phyloP scores from a whole-genome alignment of 2,329 filamentous ascomycete genomes.

The Phialophora expanda region DNA sequence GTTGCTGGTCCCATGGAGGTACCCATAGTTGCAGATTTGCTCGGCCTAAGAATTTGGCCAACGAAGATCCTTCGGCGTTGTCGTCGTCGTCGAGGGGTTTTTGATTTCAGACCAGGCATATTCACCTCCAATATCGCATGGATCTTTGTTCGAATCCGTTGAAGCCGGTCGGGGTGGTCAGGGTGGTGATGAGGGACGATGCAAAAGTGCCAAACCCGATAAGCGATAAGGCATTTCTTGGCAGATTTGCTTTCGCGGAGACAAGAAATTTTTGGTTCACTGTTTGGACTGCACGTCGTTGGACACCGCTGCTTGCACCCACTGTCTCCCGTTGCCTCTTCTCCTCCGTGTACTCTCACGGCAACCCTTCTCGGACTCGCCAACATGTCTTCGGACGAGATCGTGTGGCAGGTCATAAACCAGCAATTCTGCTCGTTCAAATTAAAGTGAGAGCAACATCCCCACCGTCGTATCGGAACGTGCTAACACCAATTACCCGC shows the following conservation, averaged over 20 bases:
- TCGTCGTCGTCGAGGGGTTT: neutral
- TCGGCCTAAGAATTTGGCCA: too few species aligned
- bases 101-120: neutral
- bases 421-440: constrained; percentile 96
- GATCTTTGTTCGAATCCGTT: too few species aligned
- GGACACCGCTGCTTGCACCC: neutral
- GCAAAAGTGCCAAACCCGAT: constrained; percentile 19
- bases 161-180: too few species aligned
- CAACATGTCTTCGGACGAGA: constrained; percentile 87
- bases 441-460: constrained; percentile 70
- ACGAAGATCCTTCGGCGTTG: too few species aligned
- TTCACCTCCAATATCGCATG: too few species aligned
- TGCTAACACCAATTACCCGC: constrained; percentile 16
- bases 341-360: neutral
- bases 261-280: constrained; percentile 18
- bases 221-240: constrained; percentile 25
- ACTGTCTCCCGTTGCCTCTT: neutral
- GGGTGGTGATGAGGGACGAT: too few species aligned
- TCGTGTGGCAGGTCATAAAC: constrained; percentile 96
- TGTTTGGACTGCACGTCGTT: constrained; percentile 2
- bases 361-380: neutral
- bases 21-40: too few species aligned
- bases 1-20: too few species aligned
- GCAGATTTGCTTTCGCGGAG: constrained; percentile 11
- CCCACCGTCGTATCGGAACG: neutral